These are phyloP conservation scores for Colletotrichum caudatum DNA, from an alignment of 2,329 filamentous ascomycete genomes.

Conservation along the genomic window DNA sequence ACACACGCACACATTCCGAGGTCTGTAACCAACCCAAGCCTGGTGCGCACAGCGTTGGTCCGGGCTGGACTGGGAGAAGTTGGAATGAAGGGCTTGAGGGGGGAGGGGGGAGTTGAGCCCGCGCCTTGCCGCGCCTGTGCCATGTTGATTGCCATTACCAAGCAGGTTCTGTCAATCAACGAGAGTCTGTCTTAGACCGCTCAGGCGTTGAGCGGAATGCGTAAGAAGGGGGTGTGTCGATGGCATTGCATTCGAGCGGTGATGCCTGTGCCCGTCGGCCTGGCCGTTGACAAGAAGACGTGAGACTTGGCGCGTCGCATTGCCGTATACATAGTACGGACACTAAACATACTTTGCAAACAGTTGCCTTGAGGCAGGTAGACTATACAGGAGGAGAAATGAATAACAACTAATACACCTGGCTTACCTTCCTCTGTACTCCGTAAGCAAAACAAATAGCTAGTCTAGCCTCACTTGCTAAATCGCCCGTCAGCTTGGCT, in stretches of 20 bases:
- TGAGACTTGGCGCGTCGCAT: background rate
- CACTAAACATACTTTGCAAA: no score
- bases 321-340: no score
- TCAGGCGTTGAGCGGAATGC: constrained; percentile 27
- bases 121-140: constrained; percentile 5
- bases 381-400: background rate
- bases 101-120: background rate
- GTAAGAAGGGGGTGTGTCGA: constrained; percentile 20
- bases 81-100: constrained; percentile 2
- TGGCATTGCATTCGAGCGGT: constrained; percentile 25
- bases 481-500: constrained; percentile 12
- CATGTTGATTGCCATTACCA: constrained; percentile 5
- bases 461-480: constrained; percentile 8
- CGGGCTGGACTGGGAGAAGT: constrained; percentile 17
- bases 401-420: constrained; percentile 6
- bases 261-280: background rate
- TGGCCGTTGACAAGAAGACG: background rate
- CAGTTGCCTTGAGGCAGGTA: background rate
- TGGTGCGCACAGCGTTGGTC: constrained; percentile 26
- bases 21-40: constrained; percentile 10
- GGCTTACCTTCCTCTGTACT: constrained; percentile 11
- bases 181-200: constrained; percentile 33
- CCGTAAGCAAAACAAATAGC: background rate
- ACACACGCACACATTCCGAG: constrained; percentile 7
- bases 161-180: constrained; percentile 5